These are phyloP conservation scores for Neurospora africana DNA, from an alignment of 495 filamentous ascomycete species.

Conservation along the genomic window DNA sequence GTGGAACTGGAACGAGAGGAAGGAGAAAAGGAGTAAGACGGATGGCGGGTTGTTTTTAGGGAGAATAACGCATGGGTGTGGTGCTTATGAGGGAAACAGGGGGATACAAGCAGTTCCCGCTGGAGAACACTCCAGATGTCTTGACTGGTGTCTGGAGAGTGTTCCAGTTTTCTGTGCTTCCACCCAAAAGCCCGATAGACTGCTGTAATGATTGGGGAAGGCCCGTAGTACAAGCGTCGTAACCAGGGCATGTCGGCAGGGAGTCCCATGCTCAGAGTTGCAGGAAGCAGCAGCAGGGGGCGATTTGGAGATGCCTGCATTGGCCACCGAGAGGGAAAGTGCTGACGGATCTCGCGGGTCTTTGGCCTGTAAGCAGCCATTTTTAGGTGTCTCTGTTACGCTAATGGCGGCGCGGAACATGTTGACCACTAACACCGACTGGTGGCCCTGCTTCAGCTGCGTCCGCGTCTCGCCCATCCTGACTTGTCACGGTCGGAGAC, in stretches of 20 bases:
- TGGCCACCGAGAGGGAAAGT: background rate
- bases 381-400: background rate
- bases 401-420: background rate
- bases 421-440: background rate
- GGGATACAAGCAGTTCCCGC: background rate
- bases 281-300: background rate
- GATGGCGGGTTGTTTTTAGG: background rate
- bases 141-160: background rate
- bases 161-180: background rate
- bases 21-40: background rate
- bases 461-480: background rate
- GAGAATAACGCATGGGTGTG: background rate
- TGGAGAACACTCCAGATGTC: background rate
- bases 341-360: background rate
- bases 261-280: background rate
- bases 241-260: background rate
- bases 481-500: background rate
- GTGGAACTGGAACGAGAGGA: background rate
- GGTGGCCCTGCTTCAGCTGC: background rate
- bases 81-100: background rate
- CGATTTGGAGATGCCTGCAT: background rate
- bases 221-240: background rate
- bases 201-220: background rate
- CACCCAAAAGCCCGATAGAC: background rate
- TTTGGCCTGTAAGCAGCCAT: background rate